Conservation (phyloP, 345 rosid genomes). For the Sapria himalayana region DNA sequence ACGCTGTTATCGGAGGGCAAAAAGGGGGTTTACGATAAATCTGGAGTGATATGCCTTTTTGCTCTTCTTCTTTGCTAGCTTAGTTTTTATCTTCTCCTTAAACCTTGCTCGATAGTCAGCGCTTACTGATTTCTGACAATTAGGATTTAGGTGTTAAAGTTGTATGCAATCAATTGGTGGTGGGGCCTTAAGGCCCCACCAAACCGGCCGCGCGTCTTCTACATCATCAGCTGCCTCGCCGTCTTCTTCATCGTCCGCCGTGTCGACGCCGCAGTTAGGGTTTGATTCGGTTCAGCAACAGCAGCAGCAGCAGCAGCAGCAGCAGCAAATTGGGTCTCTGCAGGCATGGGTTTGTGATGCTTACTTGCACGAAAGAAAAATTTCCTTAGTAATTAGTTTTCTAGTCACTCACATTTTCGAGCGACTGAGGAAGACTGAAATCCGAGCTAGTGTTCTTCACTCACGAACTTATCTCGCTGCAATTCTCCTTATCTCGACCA, state of each 20-base stretch:
- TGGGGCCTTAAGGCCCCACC: slow-evolving; percentile 64
- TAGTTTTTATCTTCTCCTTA: background rate
- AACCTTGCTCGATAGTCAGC: slow-evolving; percentile 9
- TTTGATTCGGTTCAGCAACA: slow-evolving; percentile 50
- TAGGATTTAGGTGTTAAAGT: slow-evolving; percentile 9
- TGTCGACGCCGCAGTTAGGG: slow-evolving; percentile 42
- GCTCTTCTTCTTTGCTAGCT: slow-evolving; percentile 9
- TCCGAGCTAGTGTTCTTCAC: too few relatives aligned
- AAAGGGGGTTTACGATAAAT: slow-evolving; percentile 11
- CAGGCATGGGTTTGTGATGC: slow-evolving; percentile 31
- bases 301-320: slow-evolving; percentile 29
- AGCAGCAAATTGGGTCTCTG: slow-evolving; percentile 34
- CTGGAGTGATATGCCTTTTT: slow-evolving; percentile 30
- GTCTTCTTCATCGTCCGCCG: slow-evolving; percentile 90
- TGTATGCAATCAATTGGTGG: slow-evolving; percentile 78
- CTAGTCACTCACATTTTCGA: too few relatives aligned
- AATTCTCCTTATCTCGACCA: too few relatives aligned
- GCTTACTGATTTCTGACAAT: slow-evolving; percentile 3
- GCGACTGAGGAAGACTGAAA: too few relatives aligned
- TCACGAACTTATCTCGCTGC: too few relatives aligned
- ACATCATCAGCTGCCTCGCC: slow-evolving; percentile 88
- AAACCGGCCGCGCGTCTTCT: slow-evolving; percentile 73
- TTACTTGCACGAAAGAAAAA: too few relatives aligned
- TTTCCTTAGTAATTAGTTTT: too few relatives aligned
- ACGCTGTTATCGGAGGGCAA: slow-evolving; percentile 44